These are phyloP conservation scores for Epichloe uncinata DNA, from an alignment of 2,329 filamentous ascomycete genomes.

Conservation along the genomic window DNA sequence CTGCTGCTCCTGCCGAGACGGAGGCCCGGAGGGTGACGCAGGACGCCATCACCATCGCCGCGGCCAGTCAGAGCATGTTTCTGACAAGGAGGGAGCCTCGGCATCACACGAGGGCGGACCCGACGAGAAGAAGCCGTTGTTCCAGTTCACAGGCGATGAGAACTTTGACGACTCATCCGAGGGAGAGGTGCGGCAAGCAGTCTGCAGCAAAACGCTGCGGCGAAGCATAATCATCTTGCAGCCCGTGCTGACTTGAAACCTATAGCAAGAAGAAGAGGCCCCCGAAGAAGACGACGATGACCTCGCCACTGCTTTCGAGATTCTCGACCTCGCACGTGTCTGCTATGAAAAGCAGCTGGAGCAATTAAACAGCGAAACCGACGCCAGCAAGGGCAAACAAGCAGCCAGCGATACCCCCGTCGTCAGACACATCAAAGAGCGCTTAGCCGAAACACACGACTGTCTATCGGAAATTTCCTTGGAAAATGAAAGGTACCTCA, in stretches of 20 bases:
- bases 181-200: slow-evolving; percentile 38
- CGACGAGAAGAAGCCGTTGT: slow-evolving; percentile 56
- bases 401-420: slow-evolving; percentile 26
- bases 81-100: slow-evolving; percentile 22
- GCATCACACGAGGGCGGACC: slow-evolving; percentile 19
- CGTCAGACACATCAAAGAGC: slow-evolving; percentile 58
- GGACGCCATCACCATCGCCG: slow-evolving; percentile 30
- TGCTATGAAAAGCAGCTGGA: slow-evolving; percentile 46
- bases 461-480: slow-evolving; percentile 92
- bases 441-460: slow-evolving; percentile 85
- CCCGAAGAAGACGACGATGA: slow-evolving; percentile 52
- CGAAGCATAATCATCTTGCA: background rate
- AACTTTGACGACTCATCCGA: slow-evolving; percentile 79
- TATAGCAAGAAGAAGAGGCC: slow-evolving; percentile 25
- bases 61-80: slow-evolving; percentile 29
- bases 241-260: background rate
- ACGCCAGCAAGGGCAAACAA: slow-evolving; percentile 30
- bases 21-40: slow-evolving; percentile 30
- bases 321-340: slow-evolving; percentile 67
- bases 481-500: slow-evolving; percentile 66
- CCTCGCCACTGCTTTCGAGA: slow-evolving; percentile 66
- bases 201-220: background rate
- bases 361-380: slow-evolving; percentile 17
- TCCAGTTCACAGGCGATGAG: slow-evolving; percentile 89
- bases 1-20: slow-evolving; percentile 26